These are phyloP conservation scores for Candida saitoana DNA, from an alignment of 805 yeast species.

Conservation along the genomic window DNA sequence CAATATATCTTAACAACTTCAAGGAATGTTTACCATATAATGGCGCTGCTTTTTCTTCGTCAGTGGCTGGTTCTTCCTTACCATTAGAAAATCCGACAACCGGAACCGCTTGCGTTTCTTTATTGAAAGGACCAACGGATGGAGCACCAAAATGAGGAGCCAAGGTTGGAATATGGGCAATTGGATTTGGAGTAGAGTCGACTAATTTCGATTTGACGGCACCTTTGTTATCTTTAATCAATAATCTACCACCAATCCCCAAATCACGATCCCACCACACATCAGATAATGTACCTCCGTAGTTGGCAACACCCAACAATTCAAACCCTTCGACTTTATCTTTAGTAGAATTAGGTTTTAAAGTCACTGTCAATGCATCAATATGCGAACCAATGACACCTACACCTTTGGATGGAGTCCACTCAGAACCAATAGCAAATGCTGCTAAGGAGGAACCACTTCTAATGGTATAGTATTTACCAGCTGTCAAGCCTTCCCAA, in stretches of 20 bases:
- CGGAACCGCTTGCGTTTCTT: constrained; percentile 75
- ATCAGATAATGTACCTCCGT: constrained; percentile 63
- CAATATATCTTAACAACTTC: constrained; percentile 62
- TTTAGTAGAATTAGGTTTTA: constrained; percentile 71
- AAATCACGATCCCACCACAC: constrained; percentile 85
- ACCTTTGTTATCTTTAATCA: constrained; percentile 39
- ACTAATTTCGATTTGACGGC: constrained; percentile 43
- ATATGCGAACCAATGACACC: constrained; percentile 74
- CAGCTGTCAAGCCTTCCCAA: constrained; percentile 47
- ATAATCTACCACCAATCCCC: constrained; percentile 76
- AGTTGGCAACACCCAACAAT: constrained; percentile 78
- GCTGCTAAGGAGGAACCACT: constrained; percentile 68
- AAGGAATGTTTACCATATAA: constrained; percentile 66
- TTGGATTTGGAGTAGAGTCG: constrained; percentile 60
- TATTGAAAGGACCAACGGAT: constrained; percentile 66
- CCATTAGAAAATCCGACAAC: constrained; percentile 57
- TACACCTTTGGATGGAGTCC: constrained; percentile 62
- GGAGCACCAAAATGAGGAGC: constrained; percentile 84
- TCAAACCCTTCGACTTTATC: constrained; percentile 67
- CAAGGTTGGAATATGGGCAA: constrained; percentile 78
- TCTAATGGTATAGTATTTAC: constrained; percentile 64
- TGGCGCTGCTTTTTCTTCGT: constrained; percentile 60
- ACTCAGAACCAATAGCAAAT: constrained; percentile 61
- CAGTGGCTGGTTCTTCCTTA: constrained; percentile 47
- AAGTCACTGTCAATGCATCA: constrained; percentile 63